Percentiles rank a stretch among this genome's conserved stretches.
Conservation (phyloP, 2,329 filamentous ascomycete genomes). For the Botrytis fragariae region DNA sequence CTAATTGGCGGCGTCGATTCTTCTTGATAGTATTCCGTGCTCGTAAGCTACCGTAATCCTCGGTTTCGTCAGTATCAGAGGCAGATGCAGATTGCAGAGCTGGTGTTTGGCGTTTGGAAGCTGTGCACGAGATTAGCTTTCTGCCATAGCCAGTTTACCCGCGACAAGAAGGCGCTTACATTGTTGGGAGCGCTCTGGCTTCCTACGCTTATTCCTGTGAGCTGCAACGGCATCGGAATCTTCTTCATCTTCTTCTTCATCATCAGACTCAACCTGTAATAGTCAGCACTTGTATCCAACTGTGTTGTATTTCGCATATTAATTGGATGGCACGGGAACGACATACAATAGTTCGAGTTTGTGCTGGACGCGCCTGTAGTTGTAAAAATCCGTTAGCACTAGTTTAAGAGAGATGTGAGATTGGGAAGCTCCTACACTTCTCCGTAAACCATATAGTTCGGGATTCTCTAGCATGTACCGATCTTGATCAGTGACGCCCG, state of each 20-base stretch:
- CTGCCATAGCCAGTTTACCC: slow-evolving; percentile 25
- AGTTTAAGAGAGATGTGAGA: not conserved
- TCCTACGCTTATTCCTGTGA: slow-evolving; percentile 61
- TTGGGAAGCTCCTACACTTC: slow-evolving; percentile 66
- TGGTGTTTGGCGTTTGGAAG: slow-evolving; percentile 60
- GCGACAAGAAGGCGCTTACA: slow-evolving; percentile 47
- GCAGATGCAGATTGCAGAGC: slow-evolving; percentile 55
- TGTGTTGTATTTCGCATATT: not conserved
- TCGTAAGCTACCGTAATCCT: slow-evolving; percentile 75
- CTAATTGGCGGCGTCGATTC: slow-evolving; percentile 70
- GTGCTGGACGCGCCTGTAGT: slow-evolving; percentile 53
- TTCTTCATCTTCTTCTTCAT: slow-evolving; percentile 52
- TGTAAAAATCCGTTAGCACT: slow-evolving; percentile 27
- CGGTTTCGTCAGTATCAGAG: slow-evolving; percentile 67
- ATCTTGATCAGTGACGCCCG: slow-evolving; percentile 66
- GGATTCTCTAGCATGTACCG: slow-evolving; percentile 82
- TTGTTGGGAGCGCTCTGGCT: slow-evolving; percentile 61
- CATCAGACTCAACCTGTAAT: slow-evolving; percentile 54
- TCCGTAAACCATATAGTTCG: slow-evolving; percentile 87
- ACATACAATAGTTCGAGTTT: slow-evolving; percentile 54
- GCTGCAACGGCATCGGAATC: slow-evolving; percentile 70
- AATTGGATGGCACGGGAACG: slow-evolving; percentile 16
- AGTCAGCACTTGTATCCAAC: slow-evolving; percentile 25
- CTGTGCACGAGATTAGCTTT: slow-evolving; percentile 41
- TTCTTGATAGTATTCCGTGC: slow-evolving; percentile 70